Base-by-base conservation (phyloP, 805 yeast genomes). In the Yarrowia sp. region DNA sequence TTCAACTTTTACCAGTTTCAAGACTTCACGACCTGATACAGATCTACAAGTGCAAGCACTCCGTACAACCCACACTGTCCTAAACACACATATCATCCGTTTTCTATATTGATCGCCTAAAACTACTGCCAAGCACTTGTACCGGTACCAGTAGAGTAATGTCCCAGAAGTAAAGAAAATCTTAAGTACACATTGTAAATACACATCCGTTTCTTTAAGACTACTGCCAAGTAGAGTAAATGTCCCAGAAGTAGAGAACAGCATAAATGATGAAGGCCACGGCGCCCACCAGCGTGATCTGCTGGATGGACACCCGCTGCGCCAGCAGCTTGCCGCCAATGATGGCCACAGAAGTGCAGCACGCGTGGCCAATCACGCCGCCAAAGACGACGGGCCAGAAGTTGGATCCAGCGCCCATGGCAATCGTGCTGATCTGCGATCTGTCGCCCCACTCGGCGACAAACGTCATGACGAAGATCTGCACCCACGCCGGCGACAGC, bases 381-480 rank as follows among this genome's bases (percentile, higher is more conserved):
- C 99, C 99, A 49, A 85, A 67, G 49, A 93, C 90, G 38, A 92
- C 96, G 67, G 80, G 80, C 92, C 94, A 86, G 76, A 90, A 94
- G 73, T 91, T 88, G 44, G 90, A 85, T 38, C 97, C 97, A 0
- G 99, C 97, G 60, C 98, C 97, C 96, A 94, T 88, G 39, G 98
- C 98, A 69, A 94, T 91, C 32, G 97, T 94, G 44, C 97, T 97
- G 62, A 94, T 90, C 77, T 94, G 99, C 12, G 97, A 91, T 70
- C 99, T 85, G 74, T 94, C 99, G 58, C 99, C 99, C 96, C 98
- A 91, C 77, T 94, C 99, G 64, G 97, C 99, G 55, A 94, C 77
- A 73, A 94, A 94, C 4, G 97, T 90, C 98, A 94, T 93, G 61
- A 84, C 84, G 71, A 94, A 94, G 4, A 93, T 93, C 77, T 93